Conservation (phyloP, 2,329 filamentous ascomycete genomes). For the Sarocladium brachiariae region DNA sequence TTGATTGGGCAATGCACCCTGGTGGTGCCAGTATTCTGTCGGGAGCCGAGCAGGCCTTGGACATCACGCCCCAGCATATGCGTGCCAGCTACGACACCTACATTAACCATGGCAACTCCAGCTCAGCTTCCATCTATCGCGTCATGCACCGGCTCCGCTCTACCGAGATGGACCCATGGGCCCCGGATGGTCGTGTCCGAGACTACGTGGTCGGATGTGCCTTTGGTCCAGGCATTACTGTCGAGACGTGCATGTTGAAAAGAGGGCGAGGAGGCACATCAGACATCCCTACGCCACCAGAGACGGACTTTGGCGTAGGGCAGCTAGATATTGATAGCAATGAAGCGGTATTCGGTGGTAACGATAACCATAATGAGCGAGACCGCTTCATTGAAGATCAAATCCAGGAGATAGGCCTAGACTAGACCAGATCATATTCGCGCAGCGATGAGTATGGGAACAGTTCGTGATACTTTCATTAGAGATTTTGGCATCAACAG, state of each 20-base stretch:
- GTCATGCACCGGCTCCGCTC: conserved; percentile 55
- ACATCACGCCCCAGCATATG: conserved; percentile 56
- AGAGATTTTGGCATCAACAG: too few species aligned
- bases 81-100: conserved; percentile 65
- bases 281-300: conserved; percentile 46
- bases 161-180: conserved; percentile 53
- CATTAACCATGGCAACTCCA: conserved; percentile 61
- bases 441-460: too few species aligned
- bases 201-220: conserved; percentile 61
- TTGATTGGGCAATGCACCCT: conserved; percentile 69
- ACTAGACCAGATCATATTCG: too few species aligned
- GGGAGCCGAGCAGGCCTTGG: conserved; percentile 52
- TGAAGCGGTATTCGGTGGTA: background rate
- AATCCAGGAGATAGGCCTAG: too few species aligned
- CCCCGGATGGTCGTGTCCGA: conserved; percentile 39
- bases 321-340: too few species aligned
- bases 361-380: background rate
- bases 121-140: conserved; percentile 62
- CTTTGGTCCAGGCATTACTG: conserved; percentile 62
- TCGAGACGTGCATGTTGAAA: conserved; percentile 63
- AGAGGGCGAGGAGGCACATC: conserved; percentile 15
- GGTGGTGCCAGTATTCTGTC: conserved; percentile 61
- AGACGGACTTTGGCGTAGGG: too few species aligned
- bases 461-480: too few species aligned
- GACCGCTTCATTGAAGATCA: too few species aligned